phyloP scores from a whole-genome alignment of 805 yeast genomes.

The Spathaspora arborariae region DNA sequence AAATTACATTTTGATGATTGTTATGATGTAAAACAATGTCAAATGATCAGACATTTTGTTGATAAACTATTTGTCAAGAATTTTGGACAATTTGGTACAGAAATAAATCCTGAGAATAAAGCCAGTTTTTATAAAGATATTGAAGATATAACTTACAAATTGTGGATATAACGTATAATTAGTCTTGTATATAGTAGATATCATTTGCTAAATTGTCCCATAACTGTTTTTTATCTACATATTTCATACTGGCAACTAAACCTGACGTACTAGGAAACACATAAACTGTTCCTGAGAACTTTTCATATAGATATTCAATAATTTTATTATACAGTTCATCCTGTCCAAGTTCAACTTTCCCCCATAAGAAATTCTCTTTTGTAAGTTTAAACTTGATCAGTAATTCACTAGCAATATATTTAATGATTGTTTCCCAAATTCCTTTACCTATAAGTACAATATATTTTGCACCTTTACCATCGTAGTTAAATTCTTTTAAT shows the following conservation, averaged over 20 bases:
- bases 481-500: constrained; percentile 40
- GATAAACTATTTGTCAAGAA: constrained; percentile 33
- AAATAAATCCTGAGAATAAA: constrained; percentile 21
- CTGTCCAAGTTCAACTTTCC: constrained; percentile 31
- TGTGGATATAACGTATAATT: constrained; percentile 24
- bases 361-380: constrained; percentile 48
- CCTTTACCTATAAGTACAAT: constrained; percentile 71
- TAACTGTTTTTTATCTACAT: constrained; percentile 39
- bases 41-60: constrained; percentile 30
- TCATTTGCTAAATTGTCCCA: constrained; percentile 44
- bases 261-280: constrained; percentile 78
- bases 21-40: constrained; percentile 31
- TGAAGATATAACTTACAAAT: constrained; percentile 24
- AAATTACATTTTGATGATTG: constrained; percentile 35
- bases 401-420: constrained; percentile 21
- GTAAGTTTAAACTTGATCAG: constrained; percentile 24
- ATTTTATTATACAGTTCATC: constrained; percentile 10
- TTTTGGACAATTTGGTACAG: constrained; percentile 37
- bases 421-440: constrained; percentile 61
- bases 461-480: constrained; percentile 22
- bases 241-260: constrained; percentile 50
- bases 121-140: constrained; percentile 26
- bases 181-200: constrained; percentile 8
- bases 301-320: constrained; percentile 15
- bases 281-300: constrained; percentile 30